Evolutionary conservation across 2,329 filamentous ascomycete species (phyloP), one percentile per base, ranked within the genome.

Genomic region (Nigrospora sphaerica): DNA sequence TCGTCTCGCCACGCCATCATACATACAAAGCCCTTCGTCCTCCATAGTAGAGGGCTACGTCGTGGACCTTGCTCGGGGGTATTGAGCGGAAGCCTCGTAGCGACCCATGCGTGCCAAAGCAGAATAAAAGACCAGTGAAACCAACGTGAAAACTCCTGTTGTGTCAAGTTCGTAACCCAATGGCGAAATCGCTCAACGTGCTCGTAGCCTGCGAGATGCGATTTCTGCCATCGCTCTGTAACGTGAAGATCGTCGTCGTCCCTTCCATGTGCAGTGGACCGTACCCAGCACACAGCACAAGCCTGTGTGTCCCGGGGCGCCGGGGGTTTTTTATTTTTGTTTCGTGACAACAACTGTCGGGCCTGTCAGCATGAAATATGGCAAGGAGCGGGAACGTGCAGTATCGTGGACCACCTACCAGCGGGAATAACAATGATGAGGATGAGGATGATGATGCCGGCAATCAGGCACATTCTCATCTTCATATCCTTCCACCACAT

Each of bases 401-500:
- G 23, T 28, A 28, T 28, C 23, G 23, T 6, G 6, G 13, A 12
- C 13, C 34, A 70, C 83, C 64, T 81, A 95, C 92, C 89, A 57
- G 86, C 78, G 55, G 93, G 93, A 58, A 97, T 83, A 63, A 98
- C 93, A 66, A 98, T 97, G 68, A 98, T 81, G 58, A 95, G 74
- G 57, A 98, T 80, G 59, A 98, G 77, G 57, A 97, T 80, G 67
- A 97, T 86, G 69, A 98, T 86, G 62, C 91, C 93, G 49, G 84
- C 77, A 64, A 95, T 86, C 59, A 98, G 76, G 73, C 92, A 97
- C 77, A 96, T 93, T 69, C 93, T 85, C 93, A 98, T 98, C 83
- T 97, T 97, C 89, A 96, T 95, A 65, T 97, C 92, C 80, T 97
- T 97, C 92, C 91, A 97, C 92, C 92, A 97, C 92, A 97, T 97